These are phyloP conservation scores for Leucoagaricus sp. DNA, from an alignment of 1,284 basidiomycete genomes.

Conservation along the genomic window DNA sequence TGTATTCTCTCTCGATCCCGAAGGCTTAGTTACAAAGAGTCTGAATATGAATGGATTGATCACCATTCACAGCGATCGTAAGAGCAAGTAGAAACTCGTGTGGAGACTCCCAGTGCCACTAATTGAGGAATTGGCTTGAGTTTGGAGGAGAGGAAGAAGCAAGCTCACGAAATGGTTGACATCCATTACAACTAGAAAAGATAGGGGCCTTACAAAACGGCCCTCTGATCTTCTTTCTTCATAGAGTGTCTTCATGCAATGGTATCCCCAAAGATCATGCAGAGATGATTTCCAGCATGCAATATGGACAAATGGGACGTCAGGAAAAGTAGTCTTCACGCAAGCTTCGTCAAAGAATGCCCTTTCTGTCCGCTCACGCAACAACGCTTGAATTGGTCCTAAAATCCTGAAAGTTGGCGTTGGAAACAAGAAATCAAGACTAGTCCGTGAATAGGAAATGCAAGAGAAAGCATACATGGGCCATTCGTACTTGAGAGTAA, in stretches of 20 bases:
- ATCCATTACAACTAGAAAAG: conserved; percentile 25
- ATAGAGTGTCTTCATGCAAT: conserved; percentile 23
- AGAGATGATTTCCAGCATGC: conserved; percentile 23
- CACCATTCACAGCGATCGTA: neutral
- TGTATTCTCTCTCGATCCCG: no score
- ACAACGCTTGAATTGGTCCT: conserved; percentile 24
- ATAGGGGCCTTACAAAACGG: conserved; percentile 18
- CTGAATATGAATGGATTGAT: neutral
- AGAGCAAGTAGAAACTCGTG: neutral
- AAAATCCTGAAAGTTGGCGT: neutral
- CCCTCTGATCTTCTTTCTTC: conserved; percentile 18
- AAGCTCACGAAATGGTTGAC: conserved; percentile 33
- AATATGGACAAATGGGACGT: conserved; percentile 24
- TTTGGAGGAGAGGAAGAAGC: neutral
- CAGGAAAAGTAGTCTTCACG: conserved; percentile 24
- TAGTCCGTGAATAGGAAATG: no score
- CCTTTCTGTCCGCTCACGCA: conserved; percentile 21
- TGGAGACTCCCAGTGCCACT: conserved; percentile 12
- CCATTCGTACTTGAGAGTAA: neutral
- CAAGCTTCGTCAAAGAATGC: conserved; percentile 27
- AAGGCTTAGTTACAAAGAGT: neutral
- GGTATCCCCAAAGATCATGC: conserved; percentile 26
- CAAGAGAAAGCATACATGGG: neutral
- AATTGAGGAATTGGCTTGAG: neutral
- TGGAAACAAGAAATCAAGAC: no score